Conservation (phyloP, 2,329 filamentous ascomycete species). For the Trichoderma atrobrunneum region DNA sequence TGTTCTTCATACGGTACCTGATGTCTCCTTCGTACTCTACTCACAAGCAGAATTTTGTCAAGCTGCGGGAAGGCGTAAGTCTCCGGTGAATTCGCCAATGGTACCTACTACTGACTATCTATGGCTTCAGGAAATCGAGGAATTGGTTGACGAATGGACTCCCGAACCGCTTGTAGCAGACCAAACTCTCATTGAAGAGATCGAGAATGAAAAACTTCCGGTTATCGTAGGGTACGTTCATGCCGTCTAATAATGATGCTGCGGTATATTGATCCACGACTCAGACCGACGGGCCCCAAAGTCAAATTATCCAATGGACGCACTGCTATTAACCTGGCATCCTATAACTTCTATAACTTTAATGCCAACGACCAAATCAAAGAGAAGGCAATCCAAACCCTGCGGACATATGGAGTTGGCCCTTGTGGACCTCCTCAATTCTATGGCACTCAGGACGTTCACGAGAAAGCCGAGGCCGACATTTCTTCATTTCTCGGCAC, state of each 20-base stretch:
- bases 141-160: constrained; percentile 93
- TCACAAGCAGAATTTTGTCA: constrained; percentile 83
- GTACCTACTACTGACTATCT: background rate
- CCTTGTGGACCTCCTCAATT: constrained; percentile 96
- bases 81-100: background rate
- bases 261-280: background rate
- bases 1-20: constrained; percentile 94
- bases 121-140: constrained; percentile 73
- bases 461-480: constrained; percentile 93
- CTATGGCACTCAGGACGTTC: constrained; percentile 97
- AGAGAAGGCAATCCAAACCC: constrained; percentile 89
- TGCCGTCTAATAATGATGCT: background rate
- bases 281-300: constrained; percentile 82
- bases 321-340: constrained; percentile 89
- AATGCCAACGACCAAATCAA: constrained; percentile 89
- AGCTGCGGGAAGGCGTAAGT: constrained; percentile 71
- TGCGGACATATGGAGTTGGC: constrained; percentile 93
- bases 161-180: constrained; percentile 84
- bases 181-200: constrained; percentile 71
- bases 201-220: constrained; percentile 79
- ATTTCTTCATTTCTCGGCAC: constrained; percentile 90
- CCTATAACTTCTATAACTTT: constrained; percentile 98
- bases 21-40: constrained; percentile 91
- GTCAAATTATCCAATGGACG: constrained; percentile 84
- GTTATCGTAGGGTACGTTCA: constrained; percentile 75